Evolutionary conservation across 1,284 basidiomycete genomes (phyloP), one percentile per base, ranked within the genome.

Genomic region (Ceratobasidium sp.): DNA sequence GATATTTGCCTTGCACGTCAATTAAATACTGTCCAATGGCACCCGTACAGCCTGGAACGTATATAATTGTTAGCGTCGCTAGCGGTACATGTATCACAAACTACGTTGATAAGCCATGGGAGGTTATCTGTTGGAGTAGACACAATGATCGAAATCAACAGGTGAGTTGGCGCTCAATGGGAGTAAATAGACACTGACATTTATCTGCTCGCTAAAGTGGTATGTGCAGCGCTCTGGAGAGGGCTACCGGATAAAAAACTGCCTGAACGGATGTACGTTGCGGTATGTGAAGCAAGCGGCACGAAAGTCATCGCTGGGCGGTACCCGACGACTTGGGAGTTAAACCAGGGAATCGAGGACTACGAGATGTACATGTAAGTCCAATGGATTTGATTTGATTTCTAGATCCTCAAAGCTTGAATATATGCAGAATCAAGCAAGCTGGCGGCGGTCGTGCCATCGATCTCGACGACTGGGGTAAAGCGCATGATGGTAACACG

Each of bases 351-450:
- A 42, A 42, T 6, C 39, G 39, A 42, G 39, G 39, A 42, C 39
- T 42, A 42, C 13, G 39, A 42, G 60, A 63, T 37, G 33, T 58
- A 56, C 64, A 68, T 42, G 39, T 42, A 13, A 42, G 39, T 13
- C 39, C n/a, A n/a, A n/a, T n/a, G n/a, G n/a, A n/a, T n/a, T n/a
- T n/a, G n/a, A n/a, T n/a, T n/a, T n/a, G n/a, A n/a, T n/a, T n/a
- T n/a, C n/a, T n/a, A n/a, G n/a, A n/a, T n/a, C n/a, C n/a, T n/a
- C n/a, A n/a, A n/a, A n/a, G n/a, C n/a, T n/a, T n/a, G n/a, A n/a
- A n/a, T n/a, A n/a, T n/a, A n/a, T n/a, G n/a, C n/a, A 69, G 67
- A 28, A 69, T 69, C 28, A 53, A 58, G 45, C 37, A 37, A 4
- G 67, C 37, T 13, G 53, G 23, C 5, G 15, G 28, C 23, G 53